phyloP scores from a whole-genome alignment of 352 stramenopile genomes.

The Albugo laibachii region DNA sequence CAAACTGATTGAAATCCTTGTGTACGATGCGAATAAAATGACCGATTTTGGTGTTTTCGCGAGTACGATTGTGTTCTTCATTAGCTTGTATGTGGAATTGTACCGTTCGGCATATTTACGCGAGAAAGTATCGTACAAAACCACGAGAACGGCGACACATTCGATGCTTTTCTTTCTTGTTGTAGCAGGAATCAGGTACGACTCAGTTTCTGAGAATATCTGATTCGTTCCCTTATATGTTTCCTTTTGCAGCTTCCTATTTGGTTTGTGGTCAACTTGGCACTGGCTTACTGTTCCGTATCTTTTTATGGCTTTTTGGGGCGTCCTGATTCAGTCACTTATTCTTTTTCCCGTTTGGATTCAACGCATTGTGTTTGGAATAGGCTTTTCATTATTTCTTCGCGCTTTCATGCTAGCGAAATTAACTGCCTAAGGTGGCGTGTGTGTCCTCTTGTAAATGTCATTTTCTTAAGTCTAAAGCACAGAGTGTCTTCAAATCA shows the following conservation, averaged over 20 bases:
- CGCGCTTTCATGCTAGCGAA: constrained; percentile 17
- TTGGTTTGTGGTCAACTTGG: constrained; percentile 61
- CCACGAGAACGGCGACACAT: constrained; percentile 37
- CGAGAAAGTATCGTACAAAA: constrained; percentile 43
- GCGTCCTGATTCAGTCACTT: constrained; percentile 43
- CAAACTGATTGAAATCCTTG: too few relatives aligned
- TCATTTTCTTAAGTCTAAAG: too few relatives aligned
- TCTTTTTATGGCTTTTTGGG: constrained; percentile 72
- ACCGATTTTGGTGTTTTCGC: too few relatives aligned
- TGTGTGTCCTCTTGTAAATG: too few relatives aligned
- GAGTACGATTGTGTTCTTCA: constrained; percentile 22
- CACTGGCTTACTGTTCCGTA: constrained; percentile 50
- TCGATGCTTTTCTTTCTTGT: constrained; percentile 40
- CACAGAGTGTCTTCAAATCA: too few relatives aligned
- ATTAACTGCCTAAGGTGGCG: too few relatives aligned
- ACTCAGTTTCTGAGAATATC: not conserved
- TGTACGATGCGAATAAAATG: too few relatives aligned
- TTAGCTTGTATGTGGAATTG: constrained; percentile 50
- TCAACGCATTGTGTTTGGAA: constrained; percentile 39
- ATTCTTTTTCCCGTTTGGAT: constrained; percentile 33
- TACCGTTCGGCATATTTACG: constrained; percentile 34
- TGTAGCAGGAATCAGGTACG: constrained; percentile 28
- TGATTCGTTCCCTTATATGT: not conserved
- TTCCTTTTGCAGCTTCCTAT: constrained; percentile 19
- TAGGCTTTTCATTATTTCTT: constrained; percentile 57